Evolutionary conservation across 1,284 basidiomycete genomes (phyloP).

Genomic region (Apiotrichum siamense): DNA sequence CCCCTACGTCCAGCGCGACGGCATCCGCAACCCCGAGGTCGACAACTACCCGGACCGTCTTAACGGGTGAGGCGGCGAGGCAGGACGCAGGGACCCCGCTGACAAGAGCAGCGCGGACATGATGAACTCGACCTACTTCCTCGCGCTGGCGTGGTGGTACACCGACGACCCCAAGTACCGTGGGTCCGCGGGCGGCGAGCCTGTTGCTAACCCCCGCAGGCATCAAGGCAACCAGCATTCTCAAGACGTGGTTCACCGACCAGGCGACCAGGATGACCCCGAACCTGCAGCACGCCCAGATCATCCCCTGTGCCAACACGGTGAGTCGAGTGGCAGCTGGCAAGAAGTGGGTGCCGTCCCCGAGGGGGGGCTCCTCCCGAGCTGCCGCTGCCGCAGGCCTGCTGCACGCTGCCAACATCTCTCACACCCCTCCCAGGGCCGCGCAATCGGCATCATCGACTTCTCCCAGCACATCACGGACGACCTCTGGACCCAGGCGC

Average conservation of each 20-base stretch:
- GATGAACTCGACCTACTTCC: slow-evolving; percentile 8
- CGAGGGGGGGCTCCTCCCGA: no score
- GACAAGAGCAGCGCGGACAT: not conserved
- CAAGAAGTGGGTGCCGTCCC: no score
- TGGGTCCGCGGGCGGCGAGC: not conserved
- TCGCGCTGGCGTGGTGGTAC: slow-evolving; percentile 14
- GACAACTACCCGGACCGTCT: slow-evolving; percentile 12
- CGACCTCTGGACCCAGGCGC: not conserved
- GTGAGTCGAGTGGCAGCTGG: not conserved
- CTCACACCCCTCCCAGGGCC: slow-evolving; percentile 1
- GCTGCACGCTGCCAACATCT: no score
- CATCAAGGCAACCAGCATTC: not conserved
- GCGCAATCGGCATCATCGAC: slow-evolving; percentile 12
- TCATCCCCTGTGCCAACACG: slow-evolving; percentile 4
- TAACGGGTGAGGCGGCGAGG: not conserved
- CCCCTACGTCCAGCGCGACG: slow-evolving; percentile 12
- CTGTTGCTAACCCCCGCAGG: no score
- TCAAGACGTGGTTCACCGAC: slow-evolving; percentile 10
- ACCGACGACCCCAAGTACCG: slow-evolving; percentile 9
- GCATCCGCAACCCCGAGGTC: slow-evolving; percentile 10
- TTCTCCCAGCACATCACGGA: slow-evolving; percentile 15
- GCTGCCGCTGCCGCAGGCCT: no score
- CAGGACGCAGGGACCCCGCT: not conserved
- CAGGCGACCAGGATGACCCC: slow-evolving; percentile 3
- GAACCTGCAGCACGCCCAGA: slow-evolving; percentile 10